Base-by-base conservation (phyloP, 2,329 filamentous ascomycete species). In the Cladobotryum mycophilum region DNA sequence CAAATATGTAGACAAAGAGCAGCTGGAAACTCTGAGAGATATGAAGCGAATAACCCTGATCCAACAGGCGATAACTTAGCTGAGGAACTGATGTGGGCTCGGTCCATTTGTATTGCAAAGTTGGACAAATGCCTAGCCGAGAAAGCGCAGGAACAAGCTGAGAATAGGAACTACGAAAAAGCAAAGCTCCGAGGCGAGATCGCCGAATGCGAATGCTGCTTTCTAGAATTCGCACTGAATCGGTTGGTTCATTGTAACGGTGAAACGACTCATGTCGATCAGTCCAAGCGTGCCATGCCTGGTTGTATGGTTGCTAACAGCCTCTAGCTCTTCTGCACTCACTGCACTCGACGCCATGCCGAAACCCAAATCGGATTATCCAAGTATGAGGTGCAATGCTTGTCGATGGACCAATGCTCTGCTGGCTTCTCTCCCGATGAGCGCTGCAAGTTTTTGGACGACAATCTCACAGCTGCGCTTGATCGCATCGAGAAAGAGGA, bases 141-240 rank as follows among this genome's bases (percentile, higher is more conserved):
- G 11, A 61, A 61, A 2, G 62, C 63, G 2, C 54, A 59, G 1
- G 64, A 62, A 7, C 64, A 59, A 5, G 56, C 56, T 1, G 62
- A 79, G 53, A 57, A 66, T 25, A 57, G 58, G 1, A 78, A 80
- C 47, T 55, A 73, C 12, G 56, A 59, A 8, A 53, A 53, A n/a
- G 75, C 78, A 18, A 68, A 68, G 52, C 67, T 60, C 1, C 67
- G 70, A 4, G 80, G 82, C 1, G 73, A 78, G 15, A 71, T 85
- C 38, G 66, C 73, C 11, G 87, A 92, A 57, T 95, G 86, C 58
- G 77, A 76, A 41, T 89, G 87, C 61, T 95, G 89, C 66, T 93
- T 79, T 60, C 73, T 74, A 6, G 82, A 89, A 4, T 74, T 75
- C 45, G 76, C 86, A 2, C 66, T 82, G 42, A 87, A 88, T 57